Conservation (phyloP, 2,329 filamentous ascomycete genomes). For the Nannizzia gypsea region DNA sequence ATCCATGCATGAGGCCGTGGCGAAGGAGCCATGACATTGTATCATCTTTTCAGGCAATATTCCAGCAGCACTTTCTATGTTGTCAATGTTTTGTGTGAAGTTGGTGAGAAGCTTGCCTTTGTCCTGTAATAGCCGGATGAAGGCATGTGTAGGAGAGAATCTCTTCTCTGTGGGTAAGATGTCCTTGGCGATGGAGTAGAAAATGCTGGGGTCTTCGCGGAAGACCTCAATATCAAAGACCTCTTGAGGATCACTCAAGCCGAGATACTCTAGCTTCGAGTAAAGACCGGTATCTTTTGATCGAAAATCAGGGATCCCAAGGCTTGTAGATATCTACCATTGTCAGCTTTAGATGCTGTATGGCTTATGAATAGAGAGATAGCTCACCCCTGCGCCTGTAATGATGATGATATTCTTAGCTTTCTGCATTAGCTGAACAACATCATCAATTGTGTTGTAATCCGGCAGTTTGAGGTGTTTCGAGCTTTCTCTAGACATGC, state of each 20-base stretch:
- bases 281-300: constrained; percentile 90
- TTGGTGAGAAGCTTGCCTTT: constrained; percentile 86
- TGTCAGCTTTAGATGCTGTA: constrained; percentile 7
- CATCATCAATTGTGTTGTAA: constrained; percentile 82
- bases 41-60: constrained; percentile 71
- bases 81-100: constrained; percentile 98
- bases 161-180: constrained; percentile 70
- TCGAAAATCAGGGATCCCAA: constrained; percentile 94
- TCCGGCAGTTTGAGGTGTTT: constrained; percentile 67
- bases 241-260: constrained; percentile 74
- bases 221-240: constrained; percentile 90
- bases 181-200: constrained; percentile 83
- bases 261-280: constrained; percentile 66
- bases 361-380: background rate
- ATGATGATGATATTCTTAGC: constrained; percentile 81
- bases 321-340: constrained; percentile 69
- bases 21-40: constrained; percentile 94
- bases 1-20: constrained; percentile 76
- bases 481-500: constrained; percentile 66
- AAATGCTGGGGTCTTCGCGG: constrained; percentile 71
- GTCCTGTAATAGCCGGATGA: constrained; percentile 79
- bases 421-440: constrained; percentile 60
- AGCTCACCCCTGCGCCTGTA: constrained; percentile 66
- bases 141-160: constrained; percentile 85
- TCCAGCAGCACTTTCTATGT: constrained; percentile 78